A percentile compares a stretch with the other conserved stretches of the same genome.
These are phyloP conservation scores for Heritiera fomes DNA, from an alignment of 345 rosid genomes.

Conservation along the genomic window DNA sequence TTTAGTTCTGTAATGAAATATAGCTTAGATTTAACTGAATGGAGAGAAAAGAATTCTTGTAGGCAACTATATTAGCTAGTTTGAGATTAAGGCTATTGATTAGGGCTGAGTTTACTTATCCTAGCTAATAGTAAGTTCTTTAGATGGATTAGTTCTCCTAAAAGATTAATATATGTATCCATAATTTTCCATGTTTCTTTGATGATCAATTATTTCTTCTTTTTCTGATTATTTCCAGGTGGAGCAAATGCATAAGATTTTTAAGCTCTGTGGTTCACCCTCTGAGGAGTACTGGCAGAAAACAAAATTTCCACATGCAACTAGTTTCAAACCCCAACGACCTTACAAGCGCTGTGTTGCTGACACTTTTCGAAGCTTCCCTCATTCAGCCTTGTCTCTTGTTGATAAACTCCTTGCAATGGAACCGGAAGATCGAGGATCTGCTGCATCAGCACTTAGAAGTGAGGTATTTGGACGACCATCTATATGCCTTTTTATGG, in stretches of 20 bases:
- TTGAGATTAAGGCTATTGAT: neutral
- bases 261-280: constrained; percentile 93
- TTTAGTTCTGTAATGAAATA: neutral
- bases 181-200: neutral
- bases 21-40: neutral
- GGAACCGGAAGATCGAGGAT: constrained; percentile 70
- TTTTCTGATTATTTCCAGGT: constrained; percentile 44
- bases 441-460: constrained; percentile 56
- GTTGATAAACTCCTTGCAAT: constrained; percentile 64
- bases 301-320: constrained; percentile 62
- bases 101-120: neutral
- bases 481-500: neutral
- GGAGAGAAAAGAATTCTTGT: neutral
- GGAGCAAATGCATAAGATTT: constrained; percentile 96
- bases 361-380: constrained; percentile 58
- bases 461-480: constrained; percentile 49
- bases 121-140: neutral
- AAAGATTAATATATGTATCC: neutral
- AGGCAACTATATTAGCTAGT: neutral
- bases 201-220: neutral
- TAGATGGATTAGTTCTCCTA: neutral
- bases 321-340: constrained; percentile 76
- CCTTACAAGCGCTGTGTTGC: constrained; percentile 56
- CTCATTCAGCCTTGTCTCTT: constrained; percentile 57
- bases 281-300: constrained; percentile 78